Conservation (phyloP, 495 filamentous ascomycete species). For the Podospora anserina region DNA sequence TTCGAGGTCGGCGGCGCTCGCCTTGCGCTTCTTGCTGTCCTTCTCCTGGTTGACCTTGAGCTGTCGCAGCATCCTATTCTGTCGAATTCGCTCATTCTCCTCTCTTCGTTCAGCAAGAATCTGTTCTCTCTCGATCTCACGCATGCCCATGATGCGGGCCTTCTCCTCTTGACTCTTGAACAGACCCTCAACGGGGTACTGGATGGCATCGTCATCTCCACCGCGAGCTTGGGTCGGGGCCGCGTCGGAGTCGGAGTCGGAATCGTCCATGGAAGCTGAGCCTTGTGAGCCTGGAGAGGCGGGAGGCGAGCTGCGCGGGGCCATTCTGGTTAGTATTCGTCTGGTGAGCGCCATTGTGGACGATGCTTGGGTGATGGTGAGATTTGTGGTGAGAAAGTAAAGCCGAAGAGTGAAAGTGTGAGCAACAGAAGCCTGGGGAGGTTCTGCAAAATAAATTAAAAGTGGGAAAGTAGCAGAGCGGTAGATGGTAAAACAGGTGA, state of each 20-base stretch:
- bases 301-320: conserved; percentile 48
- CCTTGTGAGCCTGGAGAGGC: conserved; percentile 73
- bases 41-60: conserved; percentile 67
- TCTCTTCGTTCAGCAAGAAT: conserved; percentile 85
- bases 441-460: background rate
- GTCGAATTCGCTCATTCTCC: conserved; percentile 71
- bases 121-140: conserved; percentile 85
- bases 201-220: conserved; percentile 59
- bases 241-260: conserved; percentile 68
- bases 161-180: conserved; percentile 79
- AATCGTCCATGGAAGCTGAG: conserved; percentile 88
- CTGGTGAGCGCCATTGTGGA: conserved; percentile 6
- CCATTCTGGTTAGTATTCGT: conserved; percentile 18
- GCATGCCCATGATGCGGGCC: conserved; percentile 76
- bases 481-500: background rate
- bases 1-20: conserved; percentile 68
- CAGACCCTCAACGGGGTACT: conserved; percentile 85
- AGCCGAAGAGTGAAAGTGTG: background rate
- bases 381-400: background rate
- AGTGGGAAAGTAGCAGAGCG: background rate
- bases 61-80: conserved; percentile 80
- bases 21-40: conserved; percentile 75
- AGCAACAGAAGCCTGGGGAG: too few species aligned
- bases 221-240: conserved; percentile 48
- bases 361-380: background rate